Conservation (phyloP, 2,329 filamentous ascomycete species). For the Aschersonia sp. region DNA sequence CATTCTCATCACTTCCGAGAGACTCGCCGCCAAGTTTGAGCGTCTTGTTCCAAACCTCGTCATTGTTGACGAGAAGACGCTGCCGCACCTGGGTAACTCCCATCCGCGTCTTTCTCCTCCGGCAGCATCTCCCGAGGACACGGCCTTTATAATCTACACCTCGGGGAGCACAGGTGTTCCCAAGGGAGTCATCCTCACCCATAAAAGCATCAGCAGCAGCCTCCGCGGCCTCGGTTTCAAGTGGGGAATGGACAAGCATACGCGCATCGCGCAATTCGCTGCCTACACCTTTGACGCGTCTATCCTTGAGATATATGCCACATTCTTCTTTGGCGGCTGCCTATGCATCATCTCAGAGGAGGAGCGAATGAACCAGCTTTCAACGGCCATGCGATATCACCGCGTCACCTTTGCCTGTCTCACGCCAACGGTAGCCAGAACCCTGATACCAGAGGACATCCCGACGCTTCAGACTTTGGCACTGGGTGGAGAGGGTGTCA, state of each 20-base stretch:
- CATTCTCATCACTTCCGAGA: slow-evolving; percentile 23
- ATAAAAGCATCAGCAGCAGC: slow-evolving; percentile 31
- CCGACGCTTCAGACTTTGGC: not conserved
- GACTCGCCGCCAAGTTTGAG: slow-evolving; percentile 12
- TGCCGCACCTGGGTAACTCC: slow-evolving; percentile 25
- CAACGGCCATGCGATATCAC: not conserved
- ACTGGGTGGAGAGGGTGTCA: slow-evolving; percentile 1
- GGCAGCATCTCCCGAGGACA: too few relatives aligned
- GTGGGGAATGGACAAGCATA: slow-evolving; percentile 25
- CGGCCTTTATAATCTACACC: slow-evolving; percentile 46
- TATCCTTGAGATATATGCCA: slow-evolving; percentile 1
- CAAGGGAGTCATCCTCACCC: slow-evolving; percentile 43
- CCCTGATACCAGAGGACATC: not conserved
- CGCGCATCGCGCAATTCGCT: slow-evolving; percentile 19
- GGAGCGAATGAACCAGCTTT: not conserved
- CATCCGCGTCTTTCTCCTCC: too few relatives aligned
- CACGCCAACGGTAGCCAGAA: not conserved
- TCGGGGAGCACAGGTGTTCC: slow-evolving; percentile 50
- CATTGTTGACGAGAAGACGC: slow-evolving; percentile 5
- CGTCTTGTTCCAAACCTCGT: slow-evolving; percentile 10
- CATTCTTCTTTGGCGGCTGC: slow-evolving; percentile 2
- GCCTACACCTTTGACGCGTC: slow-evolving; percentile 4
- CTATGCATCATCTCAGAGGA: slow-evolving; percentile 5
- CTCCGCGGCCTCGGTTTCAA: slow-evolving; percentile 25
- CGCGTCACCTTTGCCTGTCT: not conserved